These are phyloP conservation scores for Phytophthora uliginosa DNA, from an alignment of 352 stramenopile species.

Conservation along the genomic window DNA sequence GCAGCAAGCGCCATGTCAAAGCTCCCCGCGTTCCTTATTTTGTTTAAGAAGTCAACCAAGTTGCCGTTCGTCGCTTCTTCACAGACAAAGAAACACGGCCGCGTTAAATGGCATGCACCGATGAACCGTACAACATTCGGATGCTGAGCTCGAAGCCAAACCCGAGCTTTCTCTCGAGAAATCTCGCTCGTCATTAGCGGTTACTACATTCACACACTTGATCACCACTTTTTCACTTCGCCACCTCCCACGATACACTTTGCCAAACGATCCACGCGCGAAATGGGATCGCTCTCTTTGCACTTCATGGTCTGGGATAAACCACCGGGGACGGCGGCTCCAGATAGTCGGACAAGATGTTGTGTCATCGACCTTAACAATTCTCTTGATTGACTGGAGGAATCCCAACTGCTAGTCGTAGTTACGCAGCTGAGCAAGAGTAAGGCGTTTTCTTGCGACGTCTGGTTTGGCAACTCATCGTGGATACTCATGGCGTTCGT, in stretches of 20 bases:
- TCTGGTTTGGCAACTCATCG: background rate
- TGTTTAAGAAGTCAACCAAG: constrained; percentile 6
- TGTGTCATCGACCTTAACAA: background rate
- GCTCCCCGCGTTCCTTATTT: background rate
- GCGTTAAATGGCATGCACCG: constrained; percentile 19
- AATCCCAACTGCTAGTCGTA: background rate
- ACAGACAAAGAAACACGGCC: constrained; percentile 26
- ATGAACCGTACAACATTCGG: constrained; percentile 21
- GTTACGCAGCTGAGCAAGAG: background rate
- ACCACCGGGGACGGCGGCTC: constrained; percentile 7
- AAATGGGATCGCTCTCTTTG: constrained; percentile 18
- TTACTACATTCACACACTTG: constrained; percentile 23
- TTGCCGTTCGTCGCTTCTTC: constrained; percentile 15
- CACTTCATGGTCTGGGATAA: constrained; percentile 22
- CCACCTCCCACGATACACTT: constrained; percentile 27
- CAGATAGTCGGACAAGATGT: background rate
- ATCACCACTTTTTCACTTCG: constrained; percentile 25
- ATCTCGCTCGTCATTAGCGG: constrained; percentile 20
- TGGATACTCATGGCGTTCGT: background rate
- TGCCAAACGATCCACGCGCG: constrained; percentile 22
- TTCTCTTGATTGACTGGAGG: background rate
- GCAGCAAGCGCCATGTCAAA: constrained; percentile 24
- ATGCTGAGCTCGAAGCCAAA: constrained; percentile 20
- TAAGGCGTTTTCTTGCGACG: constrained; percentile 5
- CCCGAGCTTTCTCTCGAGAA: constrained; percentile 32